Conservation (phyloP, 1,284 basidiomycete species). For the Moesziomyces sp. region DNA sequence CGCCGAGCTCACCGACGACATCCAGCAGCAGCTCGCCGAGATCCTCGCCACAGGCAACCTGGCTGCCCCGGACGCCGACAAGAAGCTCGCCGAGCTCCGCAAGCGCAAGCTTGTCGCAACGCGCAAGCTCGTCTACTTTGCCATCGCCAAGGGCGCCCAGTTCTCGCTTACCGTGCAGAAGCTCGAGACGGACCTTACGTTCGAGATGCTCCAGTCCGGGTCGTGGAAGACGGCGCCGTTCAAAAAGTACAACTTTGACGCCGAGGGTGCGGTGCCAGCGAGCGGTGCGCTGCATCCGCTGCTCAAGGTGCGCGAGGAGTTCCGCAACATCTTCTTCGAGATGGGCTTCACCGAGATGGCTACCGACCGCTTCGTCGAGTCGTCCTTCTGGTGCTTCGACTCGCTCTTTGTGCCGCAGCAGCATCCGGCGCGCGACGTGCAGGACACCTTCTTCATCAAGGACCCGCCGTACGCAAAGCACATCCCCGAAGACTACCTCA, state of each 20-base stretch:
- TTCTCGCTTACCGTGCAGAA: conserved; percentile 95
- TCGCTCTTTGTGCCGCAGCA: conserved; percentile 98
- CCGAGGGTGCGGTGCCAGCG: conserved; percentile 86
- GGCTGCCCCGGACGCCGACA: conserved; percentile 68
- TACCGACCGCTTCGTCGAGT: conserved; percentile 96
- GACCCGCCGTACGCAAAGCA: conserved; percentile 83
- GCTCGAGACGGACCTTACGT: conserved; percentile 96
- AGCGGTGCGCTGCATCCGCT: conserved; percentile 95
- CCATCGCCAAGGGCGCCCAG: conserved; percentile 82
- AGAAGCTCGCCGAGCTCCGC: conserved; percentile 72
- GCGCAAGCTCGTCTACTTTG: conserved; percentile 90
- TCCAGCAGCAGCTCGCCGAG: conserved; percentile 78
- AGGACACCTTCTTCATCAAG: conserved; percentile 99
- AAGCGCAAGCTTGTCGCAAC: conserved; percentile 84
- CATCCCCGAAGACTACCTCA: conserved; percentile 87
- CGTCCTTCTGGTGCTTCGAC: conserved; percentile 99
- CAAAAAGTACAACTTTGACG: conserved; percentile 99
- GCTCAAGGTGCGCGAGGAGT: conserved; percentile 97
- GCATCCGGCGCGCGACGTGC: conserved; percentile 96
- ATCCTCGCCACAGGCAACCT: conserved; percentile 79
- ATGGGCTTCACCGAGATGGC: conserved; percentile 99
- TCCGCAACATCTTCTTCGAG: conserved; percentile 97
- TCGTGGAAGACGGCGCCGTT: conserved; percentile 71
- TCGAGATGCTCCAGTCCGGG: conserved; percentile 86
- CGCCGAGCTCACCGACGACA: conserved; percentile 52